These are phyloP conservation scores for Eimeria sp. DNA, from an alignment of 169 alveolate genomes.

Conservation along the genomic window DNA sequence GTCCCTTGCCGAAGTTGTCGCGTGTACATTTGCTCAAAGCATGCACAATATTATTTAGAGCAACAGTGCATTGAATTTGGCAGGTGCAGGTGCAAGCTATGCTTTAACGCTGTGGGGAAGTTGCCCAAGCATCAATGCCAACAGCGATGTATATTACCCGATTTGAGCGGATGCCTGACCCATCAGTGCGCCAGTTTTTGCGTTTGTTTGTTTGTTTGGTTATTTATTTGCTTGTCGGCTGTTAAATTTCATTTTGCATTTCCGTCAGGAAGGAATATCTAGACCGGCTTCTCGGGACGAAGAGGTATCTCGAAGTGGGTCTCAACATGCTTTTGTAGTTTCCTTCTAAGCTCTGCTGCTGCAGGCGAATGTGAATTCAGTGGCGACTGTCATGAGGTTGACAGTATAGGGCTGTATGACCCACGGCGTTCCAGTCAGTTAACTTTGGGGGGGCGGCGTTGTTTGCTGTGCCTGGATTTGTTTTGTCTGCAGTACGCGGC, in stretches of 20 bases:
- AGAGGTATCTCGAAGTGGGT: slow-evolving; percentile 59
- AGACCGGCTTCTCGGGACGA: slow-evolving; percentile 46
- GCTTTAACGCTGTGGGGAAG: background rate
- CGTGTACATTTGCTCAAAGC: background rate
- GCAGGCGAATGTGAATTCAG: background rate
- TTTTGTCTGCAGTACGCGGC: slow-evolving; percentile 35
- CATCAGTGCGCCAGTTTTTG: background rate
- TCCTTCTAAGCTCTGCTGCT: background rate
- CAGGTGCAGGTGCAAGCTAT: background rate
- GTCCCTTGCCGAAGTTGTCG: background rate
- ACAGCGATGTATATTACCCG: background rate
- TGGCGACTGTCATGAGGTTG: background rate
- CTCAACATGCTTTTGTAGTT: background rate
- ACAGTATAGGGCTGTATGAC: background rate
- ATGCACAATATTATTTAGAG: background rate
- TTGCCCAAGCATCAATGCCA: background rate
- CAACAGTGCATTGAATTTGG: background rate
- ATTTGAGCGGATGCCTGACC: background rate
- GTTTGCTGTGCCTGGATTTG: background rate
- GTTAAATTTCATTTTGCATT: background rate
- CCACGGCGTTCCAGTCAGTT: background rate
- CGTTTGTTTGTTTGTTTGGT: no score
- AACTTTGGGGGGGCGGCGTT: background rate
- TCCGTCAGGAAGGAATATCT: slow-evolving; percentile 14
- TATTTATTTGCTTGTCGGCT: background rate